These are phyloP conservation scores for Allantophomopsis lycopodina DNA, from an alignment of 2,329 filamentous ascomycete species.

Conservation along the genomic window DNA sequence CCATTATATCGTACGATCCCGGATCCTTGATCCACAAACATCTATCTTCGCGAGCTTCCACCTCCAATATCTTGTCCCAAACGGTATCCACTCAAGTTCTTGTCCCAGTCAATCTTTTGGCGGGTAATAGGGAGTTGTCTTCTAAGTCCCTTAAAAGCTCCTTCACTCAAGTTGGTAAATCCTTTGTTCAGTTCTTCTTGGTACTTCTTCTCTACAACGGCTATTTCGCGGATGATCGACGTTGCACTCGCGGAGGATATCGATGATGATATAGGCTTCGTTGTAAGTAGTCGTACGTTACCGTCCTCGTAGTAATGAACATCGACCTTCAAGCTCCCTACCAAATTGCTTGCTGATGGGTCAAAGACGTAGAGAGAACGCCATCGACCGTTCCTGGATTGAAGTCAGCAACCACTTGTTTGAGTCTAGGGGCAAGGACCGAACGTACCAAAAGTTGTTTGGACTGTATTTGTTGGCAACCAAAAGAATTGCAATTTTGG, in stretches of 20 bases:
- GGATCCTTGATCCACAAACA: not conserved
- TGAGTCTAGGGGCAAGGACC: not conserved
- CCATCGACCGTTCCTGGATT: constrained; percentile 81
- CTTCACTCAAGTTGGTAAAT: constrained; percentile 80
- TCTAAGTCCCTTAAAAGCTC: constrained; percentile 84
- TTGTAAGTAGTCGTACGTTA: constrained; percentile 87
- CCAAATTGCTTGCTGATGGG: constrained; percentile 52
- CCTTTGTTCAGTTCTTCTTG: constrained; percentile 92
- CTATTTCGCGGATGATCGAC: constrained; percentile 61
- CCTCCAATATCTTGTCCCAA: constrained; percentile 70
- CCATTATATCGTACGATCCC: too few species aligned
- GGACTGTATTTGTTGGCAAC: constrained; percentile 97
- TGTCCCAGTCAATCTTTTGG: constrained; percentile 99
- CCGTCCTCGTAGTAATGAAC: constrained; percentile 99
- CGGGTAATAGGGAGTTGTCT: constrained; percentile 90
- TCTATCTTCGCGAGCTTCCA: constrained; percentile 40
- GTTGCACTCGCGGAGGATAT: constrained; percentile 45
- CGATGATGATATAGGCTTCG: constrained; percentile 54
- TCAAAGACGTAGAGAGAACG: constrained; percentile 74
- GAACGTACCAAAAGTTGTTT: constrained; percentile 79
- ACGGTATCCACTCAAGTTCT: constrained; percentile 74
- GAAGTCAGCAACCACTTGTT: not conserved
- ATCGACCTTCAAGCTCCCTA: constrained; percentile 78
- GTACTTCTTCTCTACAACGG: constrained; percentile 73
- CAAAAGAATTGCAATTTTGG: constrained; percentile 65